These are phyloP conservation scores for Linderina pennispora DNA, from an alignment of 192 early-diverging fungal genomes.

Conservation along the genomic window DNA sequence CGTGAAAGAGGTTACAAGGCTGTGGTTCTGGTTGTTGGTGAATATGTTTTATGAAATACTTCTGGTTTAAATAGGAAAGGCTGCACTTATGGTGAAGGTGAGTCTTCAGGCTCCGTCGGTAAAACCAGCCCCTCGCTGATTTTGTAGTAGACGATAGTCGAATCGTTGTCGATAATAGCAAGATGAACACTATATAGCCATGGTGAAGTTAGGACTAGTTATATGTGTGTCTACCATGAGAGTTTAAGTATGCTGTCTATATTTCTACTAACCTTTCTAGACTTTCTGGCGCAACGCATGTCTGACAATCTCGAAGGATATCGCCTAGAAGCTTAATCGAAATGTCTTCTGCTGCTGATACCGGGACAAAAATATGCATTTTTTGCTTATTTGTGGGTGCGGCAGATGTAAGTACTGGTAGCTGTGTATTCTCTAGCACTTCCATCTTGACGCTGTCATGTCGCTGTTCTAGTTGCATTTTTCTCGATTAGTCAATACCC, in stretches of 20 bases:
- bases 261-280: no score
- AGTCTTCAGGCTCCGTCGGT: no score
- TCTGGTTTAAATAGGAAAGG: no score
- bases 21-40: no score
- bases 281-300: no score
- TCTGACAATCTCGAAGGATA: no score
- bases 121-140: not conserved
- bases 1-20: no score
- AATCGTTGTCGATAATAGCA: constrained; percentile 30
- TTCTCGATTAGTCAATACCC: not conserved
- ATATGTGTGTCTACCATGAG: not conserved
- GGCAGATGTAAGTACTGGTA: constrained; percentile 4
- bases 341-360: constrained; percentile 11
- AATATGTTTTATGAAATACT: no score
- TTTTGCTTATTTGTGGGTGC: no score
- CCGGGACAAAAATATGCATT: constrained; percentile 24
- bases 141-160: constrained; percentile 27
- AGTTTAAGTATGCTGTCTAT: no score
- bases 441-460: not conserved
- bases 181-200: constrained; percentile 11
- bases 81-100: no score
- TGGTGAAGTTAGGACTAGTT: not conserved
- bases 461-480: constrained; percentile 1
- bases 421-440: not conserved
- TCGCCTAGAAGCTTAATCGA: no score